Percentiles rank a stretch among this genome's conserved stretches.
Evolutionary conservation across 441 rosid species (phyloP).

Genomic region (Pelargonium australe): DNA sequence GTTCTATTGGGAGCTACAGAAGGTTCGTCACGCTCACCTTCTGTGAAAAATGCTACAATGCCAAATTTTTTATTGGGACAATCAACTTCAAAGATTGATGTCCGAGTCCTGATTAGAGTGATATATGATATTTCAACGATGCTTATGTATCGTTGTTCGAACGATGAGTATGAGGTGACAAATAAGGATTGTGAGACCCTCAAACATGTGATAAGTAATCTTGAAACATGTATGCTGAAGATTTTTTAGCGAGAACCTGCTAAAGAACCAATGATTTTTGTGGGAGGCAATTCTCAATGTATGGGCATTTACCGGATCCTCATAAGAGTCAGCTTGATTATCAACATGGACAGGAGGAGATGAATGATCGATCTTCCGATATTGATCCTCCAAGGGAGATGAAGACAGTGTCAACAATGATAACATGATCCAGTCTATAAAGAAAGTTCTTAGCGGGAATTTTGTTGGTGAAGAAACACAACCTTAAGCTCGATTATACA

Average conservation of each 20-base stretch:
- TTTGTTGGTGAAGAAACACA: slow-evolving; percentile 46
- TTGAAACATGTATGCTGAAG: slow-evolving; percentile 42
- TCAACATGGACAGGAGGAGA: slow-evolving; percentile 26
- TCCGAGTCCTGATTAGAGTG: slow-evolving; percentile 41
- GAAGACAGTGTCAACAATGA: slow-evolving; percentile 36
- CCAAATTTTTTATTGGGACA: slow-evolving; percentile 21
- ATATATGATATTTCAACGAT: slow-evolving; percentile 59
- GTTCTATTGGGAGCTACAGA: slow-evolving; percentile 30
- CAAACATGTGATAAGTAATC: slow-evolving; percentile 46
- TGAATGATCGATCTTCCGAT: slow-evolving; percentile 17
- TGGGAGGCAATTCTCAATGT: slow-evolving; percentile 20
- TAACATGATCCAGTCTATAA: slow-evolving; percentile 60
- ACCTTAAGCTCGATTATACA: slow-evolving; percentile 56
- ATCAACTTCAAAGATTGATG: slow-evolving; percentile 34
- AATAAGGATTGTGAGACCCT: slow-evolving; percentile 46
- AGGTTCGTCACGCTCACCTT: slow-evolving; percentile 30
- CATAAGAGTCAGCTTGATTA: slow-evolving; percentile 21
- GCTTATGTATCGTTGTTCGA: slow-evolving; percentile 53
- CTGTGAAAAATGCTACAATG: slow-evolving; percentile 30
- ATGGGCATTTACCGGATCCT: slow-evolving; percentile 28
- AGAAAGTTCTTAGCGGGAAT: slow-evolving; percentile 51
- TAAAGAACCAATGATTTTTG: slow-evolving; percentile 27
- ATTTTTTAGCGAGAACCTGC: slow-evolving; percentile 26
- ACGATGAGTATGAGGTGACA: slow-evolving; percentile 39
- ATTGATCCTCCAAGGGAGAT: slow-evolving; percentile 19